These are phyloP conservation scores for Skeletonema grethae DNA, from an alignment of 108 stramenopile genomes.

Conservation along the genomic window DNA sequence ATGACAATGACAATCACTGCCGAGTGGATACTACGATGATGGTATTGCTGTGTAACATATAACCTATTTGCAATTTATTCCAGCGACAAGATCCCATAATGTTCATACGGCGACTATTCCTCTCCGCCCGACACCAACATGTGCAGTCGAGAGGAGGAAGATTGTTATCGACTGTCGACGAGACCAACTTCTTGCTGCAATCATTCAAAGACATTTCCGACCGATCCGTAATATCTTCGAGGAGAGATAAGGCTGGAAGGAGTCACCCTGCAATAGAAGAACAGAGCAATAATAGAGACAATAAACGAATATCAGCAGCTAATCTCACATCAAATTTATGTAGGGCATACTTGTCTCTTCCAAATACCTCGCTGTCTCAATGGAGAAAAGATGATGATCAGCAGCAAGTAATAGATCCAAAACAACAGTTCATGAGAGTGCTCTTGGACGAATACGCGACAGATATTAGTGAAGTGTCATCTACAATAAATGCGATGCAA, in stretches of 20 bases:
- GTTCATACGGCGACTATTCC: not conserved
- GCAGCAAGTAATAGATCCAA: slow-evolving; percentile 4
- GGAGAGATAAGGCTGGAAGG: not conserved
- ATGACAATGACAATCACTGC: too few relatives aligned
- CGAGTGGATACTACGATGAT: too few relatives aligned
- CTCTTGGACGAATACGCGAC: slow-evolving; percentile 18
- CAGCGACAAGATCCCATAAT: not conserved
- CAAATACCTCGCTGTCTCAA: slow-evolving; percentile 19
- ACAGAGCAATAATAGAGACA: not conserved
- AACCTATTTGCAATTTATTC: too few relatives aligned
- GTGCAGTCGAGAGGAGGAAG: not conserved
- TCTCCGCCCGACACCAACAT: not conserved
- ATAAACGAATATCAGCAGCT: slow-evolving; percentile 20
- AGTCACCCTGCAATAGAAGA: not conserved
- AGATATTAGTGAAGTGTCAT: slow-evolving; percentile 11
- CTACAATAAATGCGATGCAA: slow-evolving; percentile 16
- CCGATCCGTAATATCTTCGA: not conserved
- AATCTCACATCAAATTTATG: slow-evolving; percentile 42
- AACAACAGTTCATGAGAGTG: slow-evolving; percentile 28
- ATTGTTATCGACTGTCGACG: not conserved
- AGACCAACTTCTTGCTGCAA: not conserved
- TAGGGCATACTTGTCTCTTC: slow-evolving; percentile 29
- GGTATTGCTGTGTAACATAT: too few relatives aligned
- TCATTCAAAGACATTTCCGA: not conserved
- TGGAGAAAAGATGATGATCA: not conserved